Base-by-base conservation (phyloP, 1,139 yeast species). In the Pichia sp. region DNA sequence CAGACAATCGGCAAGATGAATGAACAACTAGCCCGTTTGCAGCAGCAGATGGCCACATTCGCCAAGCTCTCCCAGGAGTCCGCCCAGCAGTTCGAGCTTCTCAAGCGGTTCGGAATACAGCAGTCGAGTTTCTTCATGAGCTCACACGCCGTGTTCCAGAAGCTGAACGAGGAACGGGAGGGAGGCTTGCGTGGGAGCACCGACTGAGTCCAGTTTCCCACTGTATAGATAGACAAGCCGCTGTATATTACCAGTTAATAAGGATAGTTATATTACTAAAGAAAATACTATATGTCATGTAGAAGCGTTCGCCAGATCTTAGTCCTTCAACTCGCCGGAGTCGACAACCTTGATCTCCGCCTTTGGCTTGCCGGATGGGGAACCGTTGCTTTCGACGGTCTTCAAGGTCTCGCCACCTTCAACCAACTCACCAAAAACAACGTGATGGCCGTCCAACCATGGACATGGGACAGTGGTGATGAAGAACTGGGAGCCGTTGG, bases 401-500 rank as follows among this genome's bases (percentile, higher is more conserved):
- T 90, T 87, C 76, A 93, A 97, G 69, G 90, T 74, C 69, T 92
- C 97, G 72, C 78, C 75, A 70, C 98, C 98, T 57, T 90, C 96
- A 66, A 77, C 74, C 66, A 93, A 97, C 81, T 92, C 97, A 75
- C 99, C 99, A 69, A 92, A 93, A 63, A 93, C 99, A 75, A 90
- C 97, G 86, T 93, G 99, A 80, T 87, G 87, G 74, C 98, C 98
- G 73, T 93, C 98, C 77, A 93, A 85, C 97, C 98, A 92, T 66
- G 97, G 88, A 75, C 88, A 80, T 69, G 90, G 82, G 59, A 92
- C 97, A 62, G 98, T 92, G 81, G 99, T 93, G 77, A 93, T 84
- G 85, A 93, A 93, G 81, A 93, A 93, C 80, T 93, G 99, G 59
- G 98, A 92, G 65, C 99, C 99, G 81, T 93, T 93, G 84, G 98